Conservation (phyloP, 129 eudicot species). For the Silybum marianum region DNA sequence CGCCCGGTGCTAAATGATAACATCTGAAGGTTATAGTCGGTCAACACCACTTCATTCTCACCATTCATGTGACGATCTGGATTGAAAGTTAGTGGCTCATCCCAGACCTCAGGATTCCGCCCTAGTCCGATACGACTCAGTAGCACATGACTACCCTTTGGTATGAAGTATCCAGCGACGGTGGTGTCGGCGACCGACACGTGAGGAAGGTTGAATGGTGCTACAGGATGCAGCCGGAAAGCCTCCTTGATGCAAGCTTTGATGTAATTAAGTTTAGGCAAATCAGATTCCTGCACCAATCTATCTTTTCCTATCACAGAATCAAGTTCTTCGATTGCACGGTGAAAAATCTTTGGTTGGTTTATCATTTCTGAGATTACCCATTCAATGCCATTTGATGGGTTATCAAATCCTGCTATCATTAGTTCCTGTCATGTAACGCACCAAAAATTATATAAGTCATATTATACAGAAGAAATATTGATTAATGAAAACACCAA, state of each 20-base stretch:
- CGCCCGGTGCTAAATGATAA: constrained; percentile 33
- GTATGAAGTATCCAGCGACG: constrained; percentile 28
- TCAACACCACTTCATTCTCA: constrained; percentile 10
- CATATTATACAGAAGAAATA: background rate
- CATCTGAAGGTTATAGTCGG: constrained; percentile 16
- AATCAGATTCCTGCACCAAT: constrained; percentile 32
- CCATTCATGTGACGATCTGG: constrained; percentile 29
- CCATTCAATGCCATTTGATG: constrained; percentile 35
- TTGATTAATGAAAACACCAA: background rate
- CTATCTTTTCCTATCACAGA: constrained; percentile 20
- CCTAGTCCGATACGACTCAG: constrained; percentile 30
- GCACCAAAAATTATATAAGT: background rate
- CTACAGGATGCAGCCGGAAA: constrained; percentile 28
- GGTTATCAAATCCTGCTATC: constrained; percentile 32
- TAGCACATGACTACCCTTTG: constrained; percentile 34
- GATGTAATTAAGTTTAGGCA: constrained; percentile 24
- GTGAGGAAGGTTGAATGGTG: constrained; percentile 34
- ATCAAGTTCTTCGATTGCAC: constrained; percentile 21
- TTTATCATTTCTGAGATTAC: constrained; percentile 37
- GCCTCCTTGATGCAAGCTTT: constrained; percentile 26
- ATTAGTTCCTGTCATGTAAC: constrained; percentile 17
- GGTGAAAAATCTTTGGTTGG: background rate
- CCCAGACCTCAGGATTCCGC: constrained; percentile 25
- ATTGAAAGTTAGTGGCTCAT: constrained; percentile 15
- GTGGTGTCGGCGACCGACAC: constrained; percentile 2